These are phyloP conservation scores for Trichopus zeylanicus DNA, from an alignment of 116 monocot genomes.

Conservation along the genomic window DNA sequence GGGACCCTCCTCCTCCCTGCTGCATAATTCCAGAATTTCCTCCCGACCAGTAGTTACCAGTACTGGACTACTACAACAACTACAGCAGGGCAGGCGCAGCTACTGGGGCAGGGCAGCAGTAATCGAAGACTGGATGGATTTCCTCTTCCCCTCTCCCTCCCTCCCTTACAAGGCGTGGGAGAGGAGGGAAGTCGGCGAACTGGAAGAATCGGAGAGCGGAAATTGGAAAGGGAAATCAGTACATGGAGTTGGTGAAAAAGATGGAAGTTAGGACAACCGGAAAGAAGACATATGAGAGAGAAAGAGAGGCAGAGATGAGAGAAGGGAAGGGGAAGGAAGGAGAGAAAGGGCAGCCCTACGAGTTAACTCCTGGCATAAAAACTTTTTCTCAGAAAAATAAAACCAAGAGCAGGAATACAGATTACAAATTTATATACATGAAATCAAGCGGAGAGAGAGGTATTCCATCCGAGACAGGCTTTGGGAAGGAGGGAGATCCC, in stretches of 20 bases:
- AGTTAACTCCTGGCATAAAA: conserved; percentile 9
- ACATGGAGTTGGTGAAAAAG: conserved; percentile 44
- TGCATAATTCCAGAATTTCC: conserved; percentile 53
- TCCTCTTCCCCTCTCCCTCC: conserved; percentile 10
- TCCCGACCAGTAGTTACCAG: background rate
- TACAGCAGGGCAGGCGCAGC: no score
- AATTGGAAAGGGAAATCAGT: conserved; percentile 31
- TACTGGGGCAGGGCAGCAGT: no score
- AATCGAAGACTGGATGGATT: background rate
- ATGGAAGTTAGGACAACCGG: conserved; percentile 35
- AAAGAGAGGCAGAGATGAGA: conserved; percentile 6
- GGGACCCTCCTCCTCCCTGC: conserved; percentile 57
- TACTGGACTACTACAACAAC: no score
- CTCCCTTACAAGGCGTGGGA: conserved; percentile 7
- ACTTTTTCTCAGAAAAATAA: background rate
- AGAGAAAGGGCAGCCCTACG: conserved; percentile 1
- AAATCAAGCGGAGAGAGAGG: background rate
- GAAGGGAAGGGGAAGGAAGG: background rate
- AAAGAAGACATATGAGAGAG: conserved; percentile 18
- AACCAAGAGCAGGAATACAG: background rate
- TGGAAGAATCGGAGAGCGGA: conserved; percentile 9
- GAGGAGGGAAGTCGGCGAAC: conserved; percentile 13
- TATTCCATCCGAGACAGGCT: background rate
- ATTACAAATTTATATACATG: conserved; percentile 1
- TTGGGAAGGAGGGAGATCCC: conserved; percentile 16